Conservation (phyloP, 1,139 yeast species). For the Taiozyma sp. region DNA sequence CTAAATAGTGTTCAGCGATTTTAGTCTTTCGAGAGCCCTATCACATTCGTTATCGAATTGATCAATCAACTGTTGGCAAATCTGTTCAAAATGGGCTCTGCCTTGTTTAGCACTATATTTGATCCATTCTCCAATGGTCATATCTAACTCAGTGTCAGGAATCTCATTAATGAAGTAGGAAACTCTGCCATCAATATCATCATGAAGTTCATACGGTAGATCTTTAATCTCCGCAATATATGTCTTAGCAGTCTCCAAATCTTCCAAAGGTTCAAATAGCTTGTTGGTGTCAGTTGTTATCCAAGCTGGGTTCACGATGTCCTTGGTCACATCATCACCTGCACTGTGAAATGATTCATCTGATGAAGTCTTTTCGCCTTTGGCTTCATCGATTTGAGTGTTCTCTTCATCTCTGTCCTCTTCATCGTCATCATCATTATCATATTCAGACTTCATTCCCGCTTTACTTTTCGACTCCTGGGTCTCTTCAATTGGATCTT, state of each 20-base stretch:
- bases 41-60: conserved; percentile 38
- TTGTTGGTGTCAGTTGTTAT: conserved; percentile 23
- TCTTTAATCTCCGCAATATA: conserved; percentile 25
- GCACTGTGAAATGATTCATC: conserved; percentile 2
- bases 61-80: conserved; percentile 38
- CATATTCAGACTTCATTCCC: not conserved
- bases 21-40: conserved; percentile 32
- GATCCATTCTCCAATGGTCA: conserved; percentile 72
- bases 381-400: not conserved
- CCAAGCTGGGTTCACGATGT: conserved; percentile 17
- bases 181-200: conserved; percentile 60
- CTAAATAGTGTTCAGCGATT: not conserved
- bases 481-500: not conserved
- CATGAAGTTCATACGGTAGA: conserved; percentile 19
- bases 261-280: conserved; percentile 33
- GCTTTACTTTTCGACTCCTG: not conserved
- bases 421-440: not conserved
- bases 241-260: conserved; percentile 35
- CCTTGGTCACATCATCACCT: not conserved
- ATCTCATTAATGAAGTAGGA: conserved; percentile 59
- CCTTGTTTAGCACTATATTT: conserved; percentile 46
- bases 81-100: conserved; percentile 27
- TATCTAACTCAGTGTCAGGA: conserved; percentile 62
- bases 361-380: not conserved
- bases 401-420: not conserved